Base-by-base conservation (phyloP, 106 monocot genomes). In the Hemerocallis citrina region DNA sequence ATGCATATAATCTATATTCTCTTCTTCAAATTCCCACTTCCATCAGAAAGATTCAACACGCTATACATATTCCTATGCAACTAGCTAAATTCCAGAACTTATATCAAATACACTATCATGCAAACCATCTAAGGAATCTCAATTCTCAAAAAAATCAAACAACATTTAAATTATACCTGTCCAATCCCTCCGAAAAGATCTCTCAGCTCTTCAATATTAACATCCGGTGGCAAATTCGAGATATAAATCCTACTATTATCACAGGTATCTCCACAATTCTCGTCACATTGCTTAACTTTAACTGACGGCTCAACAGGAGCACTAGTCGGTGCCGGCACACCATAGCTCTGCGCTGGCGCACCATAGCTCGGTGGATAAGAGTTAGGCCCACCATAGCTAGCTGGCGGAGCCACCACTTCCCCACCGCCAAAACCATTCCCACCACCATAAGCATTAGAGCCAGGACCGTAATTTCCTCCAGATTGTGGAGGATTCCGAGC, bases 171-270 rank as follows among this genome's bases (percentile, higher is more conserved):
- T 4, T 45, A 45, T 79, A 98, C 96, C 88, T 74, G 78, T 27
- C 96, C 96, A 68, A 98, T 98, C 12, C 91, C 88, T 57, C 96
- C 96, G 80, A 98, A 98, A 65, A 98, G 88, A 17, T 87, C 85
- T 37, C 73, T 76, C 62, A 98, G 60, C 64, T 98, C 96, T 20
- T 91, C 85, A 51, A 37, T 68, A 34, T 84, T 84, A n/a, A 98
- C 88, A 88, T 98, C 96, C 32, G 85, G 79, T 12, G 96, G 96
- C 68, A 98, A 69, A 68, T 92, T 92, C 23, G 96, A 91, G 40
- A 98, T 92, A 46, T 98, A 98, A 46, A 98, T 98, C 62, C 96
- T 70, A 45, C 91, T 59, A 71, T 98, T 98, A 36, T 98, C 96
- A 71, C 96, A 98, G 29, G 70, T 64, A 21, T 98, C 96, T 33